Conservation (phyloP, 2,329 filamentous ascomycete species). For the Epichloe sibirici region DNA sequence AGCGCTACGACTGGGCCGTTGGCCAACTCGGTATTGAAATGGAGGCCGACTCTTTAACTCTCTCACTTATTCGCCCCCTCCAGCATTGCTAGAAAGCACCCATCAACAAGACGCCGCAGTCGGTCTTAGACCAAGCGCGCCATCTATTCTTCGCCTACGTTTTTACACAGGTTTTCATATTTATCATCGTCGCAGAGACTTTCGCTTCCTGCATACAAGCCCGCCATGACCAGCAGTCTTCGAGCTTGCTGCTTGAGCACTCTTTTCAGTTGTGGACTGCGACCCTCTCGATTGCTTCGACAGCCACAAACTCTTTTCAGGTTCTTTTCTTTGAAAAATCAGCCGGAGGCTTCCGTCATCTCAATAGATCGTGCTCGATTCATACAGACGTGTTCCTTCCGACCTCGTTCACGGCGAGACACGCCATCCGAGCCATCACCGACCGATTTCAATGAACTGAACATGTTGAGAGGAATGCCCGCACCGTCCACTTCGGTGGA, state of each 20-base stretch:
- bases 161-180: background rate
- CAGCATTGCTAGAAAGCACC: background rate
- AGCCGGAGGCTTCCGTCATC: background rate
- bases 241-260: slow-evolving; percentile 2
- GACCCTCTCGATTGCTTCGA: background rate
- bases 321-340: background rate
- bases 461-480: slow-evolving; percentile 67
- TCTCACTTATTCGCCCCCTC: background rate
- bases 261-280: background rate
- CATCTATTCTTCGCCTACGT: background rate
- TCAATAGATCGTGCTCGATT: background rate
- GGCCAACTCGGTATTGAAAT: background rate
- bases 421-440: slow-evolving; percentile 22
- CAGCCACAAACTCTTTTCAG: background rate
- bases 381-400: slow-evolving; percentile 9
- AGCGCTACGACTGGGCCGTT: background rate
- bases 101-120: background rate
- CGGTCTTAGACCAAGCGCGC: background rate
- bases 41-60: background rate
- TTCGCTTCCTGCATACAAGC: background rate
- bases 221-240: slow-evolving; percentile 1
- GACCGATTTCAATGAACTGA: slow-evolving; percentile 59
- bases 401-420: slow-evolving; percentile 9
- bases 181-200: background rate
- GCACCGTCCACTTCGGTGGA: slow-evolving; percentile 75